Evolutionary conservation across 768 basidiomycete genomes (phyloP).

Genomic region (Chlorophyllum brunneum): DNA sequence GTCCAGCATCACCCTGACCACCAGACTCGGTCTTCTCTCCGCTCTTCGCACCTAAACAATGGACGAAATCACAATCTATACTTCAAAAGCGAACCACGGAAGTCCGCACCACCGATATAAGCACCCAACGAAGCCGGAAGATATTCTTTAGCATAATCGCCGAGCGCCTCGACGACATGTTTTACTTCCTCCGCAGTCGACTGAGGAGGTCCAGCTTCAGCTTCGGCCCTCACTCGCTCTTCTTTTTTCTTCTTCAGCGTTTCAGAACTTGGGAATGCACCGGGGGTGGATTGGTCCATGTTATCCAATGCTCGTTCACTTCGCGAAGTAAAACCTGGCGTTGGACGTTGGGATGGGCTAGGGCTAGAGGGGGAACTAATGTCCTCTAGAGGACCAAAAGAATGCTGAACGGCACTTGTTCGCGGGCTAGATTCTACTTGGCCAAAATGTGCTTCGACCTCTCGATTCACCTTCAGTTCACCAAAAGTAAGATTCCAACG

Average conservation of each 20-base stretch:
- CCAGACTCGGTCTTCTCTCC: not conserved
- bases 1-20: no score
- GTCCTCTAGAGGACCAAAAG: not conserved
- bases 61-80: no score
- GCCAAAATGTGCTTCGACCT: not conserved
- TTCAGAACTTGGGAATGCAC: not conserved
- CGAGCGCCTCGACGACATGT: not conserved
- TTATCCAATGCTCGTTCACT: not conserved
- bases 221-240: not conserved
- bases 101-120: slow-evolving; percentile 3
- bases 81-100: no score
- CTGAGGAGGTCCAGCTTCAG: not conserved
- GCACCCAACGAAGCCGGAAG: not conserved
- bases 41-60: not conserved
- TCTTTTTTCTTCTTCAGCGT: not conserved
- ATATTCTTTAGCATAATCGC: slow-evolving; percentile 8
- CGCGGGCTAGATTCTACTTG: not conserved
- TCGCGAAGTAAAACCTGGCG: not conserved
- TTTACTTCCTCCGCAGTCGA: slow-evolving; percentile 1
- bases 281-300: not conserved
- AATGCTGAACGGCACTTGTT: not conserved
- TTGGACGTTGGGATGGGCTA: not conserved
- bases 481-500: not conserved
- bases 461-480: not conserved
- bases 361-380: not conserved